Percentiles rank a stretch among this genome's conserved stretches.
phyloP scores from a whole-genome alignment of 257 asterid species.

The Nicotiana knightiana region DNA sequence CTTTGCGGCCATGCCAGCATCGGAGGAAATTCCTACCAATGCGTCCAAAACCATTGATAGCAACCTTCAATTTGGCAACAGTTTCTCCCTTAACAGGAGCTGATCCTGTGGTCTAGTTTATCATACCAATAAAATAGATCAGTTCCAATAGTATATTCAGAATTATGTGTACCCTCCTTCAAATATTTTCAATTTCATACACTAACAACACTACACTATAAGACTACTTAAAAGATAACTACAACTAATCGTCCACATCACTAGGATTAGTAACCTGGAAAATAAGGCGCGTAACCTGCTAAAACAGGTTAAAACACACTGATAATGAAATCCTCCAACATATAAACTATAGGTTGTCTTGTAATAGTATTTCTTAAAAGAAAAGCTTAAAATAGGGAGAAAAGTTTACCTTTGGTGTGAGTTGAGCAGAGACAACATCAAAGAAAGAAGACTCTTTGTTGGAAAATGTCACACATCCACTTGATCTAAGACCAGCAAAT shows the following conservation, averaged over 20 bases:
- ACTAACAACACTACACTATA: not conserved
- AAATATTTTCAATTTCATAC: not conserved
- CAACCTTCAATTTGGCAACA: constrained; percentile 83
- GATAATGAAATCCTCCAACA: not conserved
- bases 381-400: not conserved
- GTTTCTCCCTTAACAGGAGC: constrained; percentile 59
- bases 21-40: constrained; percentile 95
- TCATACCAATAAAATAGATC: not conserved
- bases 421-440: constrained; percentile 62
- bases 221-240: not conserved
- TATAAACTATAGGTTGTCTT: not conserved
- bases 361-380: not conserved
- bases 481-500: constrained; percentile 63
- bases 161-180: no score
- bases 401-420: constrained; percentile 48
- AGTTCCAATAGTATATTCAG: not conserved
- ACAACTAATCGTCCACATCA: not conserved
- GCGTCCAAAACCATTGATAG: constrained; percentile 89
- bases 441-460: constrained; percentile 54
- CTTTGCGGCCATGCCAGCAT: constrained; percentile 93
- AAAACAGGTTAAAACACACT: not conserved
- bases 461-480: constrained; percentile 49
- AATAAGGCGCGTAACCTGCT: not conserved
- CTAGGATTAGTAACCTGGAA: not conserved
- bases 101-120: constrained; percentile 50